These are phyloP conservation scores for Triadica sebifera DNA, from an alignment of 345 rosid genomes.

Conservation along the genomic window DNA sequence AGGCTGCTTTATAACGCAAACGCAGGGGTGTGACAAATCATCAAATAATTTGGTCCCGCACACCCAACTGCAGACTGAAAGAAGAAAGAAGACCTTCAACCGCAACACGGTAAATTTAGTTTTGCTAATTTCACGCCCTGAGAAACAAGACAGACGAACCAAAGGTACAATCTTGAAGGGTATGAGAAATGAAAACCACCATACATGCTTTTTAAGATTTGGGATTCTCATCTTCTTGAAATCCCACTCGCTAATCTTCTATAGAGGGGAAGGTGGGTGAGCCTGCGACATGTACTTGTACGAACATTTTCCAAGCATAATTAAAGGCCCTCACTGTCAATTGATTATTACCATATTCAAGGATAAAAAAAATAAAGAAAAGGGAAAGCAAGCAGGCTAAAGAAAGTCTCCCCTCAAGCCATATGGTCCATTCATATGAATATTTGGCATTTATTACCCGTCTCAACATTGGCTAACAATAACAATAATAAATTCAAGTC, in stretches of 20 bases:
- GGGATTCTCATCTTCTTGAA: not conserved
- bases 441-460: conserved; percentile 49
- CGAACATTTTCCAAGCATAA: conserved; percentile 37
- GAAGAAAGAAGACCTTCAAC: too few relatives aligned
- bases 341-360: conserved; percentile 27
- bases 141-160: not conserved
- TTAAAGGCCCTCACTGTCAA: conserved; percentile 35
- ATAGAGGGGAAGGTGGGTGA: too few relatives aligned
- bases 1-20: conserved; percentile 40
- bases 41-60: conserved; percentile 28
- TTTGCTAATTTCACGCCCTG: not conserved
- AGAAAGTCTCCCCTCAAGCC: conserved; percentile 12
- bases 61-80: not conserved
- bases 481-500: conserved; percentile 51
- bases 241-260: conserved; percentile 30
- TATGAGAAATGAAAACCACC: conserved; percentile 11
- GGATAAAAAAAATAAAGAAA: not conserved
- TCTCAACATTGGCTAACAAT: conserved; percentile 44
- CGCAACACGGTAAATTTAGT: not conserved
- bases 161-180: not conserved
- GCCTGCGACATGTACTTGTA: conserved; percentile 43
- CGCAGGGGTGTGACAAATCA: conserved; percentile 45
- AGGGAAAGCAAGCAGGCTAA: not conserved
- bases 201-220: not conserved
- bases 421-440: conserved; percentile 37